Evolutionary conservation across 352 stramenopile species (phyloP).

Genomic region (Globisporangium okanoganense): DNA sequence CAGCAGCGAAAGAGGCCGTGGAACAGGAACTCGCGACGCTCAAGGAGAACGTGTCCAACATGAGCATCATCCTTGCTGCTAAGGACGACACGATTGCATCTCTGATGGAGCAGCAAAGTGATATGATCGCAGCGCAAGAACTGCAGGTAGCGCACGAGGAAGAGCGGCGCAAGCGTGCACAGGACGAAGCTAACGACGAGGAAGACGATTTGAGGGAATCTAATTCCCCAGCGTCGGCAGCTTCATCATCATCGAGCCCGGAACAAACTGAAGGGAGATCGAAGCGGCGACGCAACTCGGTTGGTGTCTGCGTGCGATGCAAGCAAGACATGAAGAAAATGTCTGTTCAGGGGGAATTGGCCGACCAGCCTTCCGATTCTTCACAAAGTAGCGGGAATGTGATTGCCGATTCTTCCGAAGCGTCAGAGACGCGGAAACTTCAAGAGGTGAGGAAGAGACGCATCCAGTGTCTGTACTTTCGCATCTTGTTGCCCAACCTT

Average conservation of each 20-base stretch:
- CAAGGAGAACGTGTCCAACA: constrained; percentile 37
- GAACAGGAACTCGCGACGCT: constrained; percentile 27
- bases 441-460: constrained; percentile 30
- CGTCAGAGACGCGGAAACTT: constrained; percentile 8
- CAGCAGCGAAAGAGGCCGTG: constrained; percentile 30
- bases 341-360: constrained; percentile 20
- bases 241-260: not conserved
- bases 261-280: not conserved
- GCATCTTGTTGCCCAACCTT: constrained; percentile 90
- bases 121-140: constrained; percentile 64
- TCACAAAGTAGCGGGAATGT: not conserved
- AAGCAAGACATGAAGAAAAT: constrained; percentile 45
- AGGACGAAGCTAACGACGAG: constrained; percentile 42
- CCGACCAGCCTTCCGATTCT: not conserved
- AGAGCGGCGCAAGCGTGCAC: constrained; percentile 31
- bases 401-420: not conserved
- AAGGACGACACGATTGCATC: constrained; percentile 69
- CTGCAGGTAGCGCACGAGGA: constrained; percentile 47
- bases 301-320: constrained; percentile 49
- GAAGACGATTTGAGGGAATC: constrained; percentile 11
- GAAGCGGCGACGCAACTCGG: not conserved
- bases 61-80: constrained; percentile 32
- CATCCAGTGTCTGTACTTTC: constrained; percentile 86
- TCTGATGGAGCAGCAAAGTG: constrained; percentile 73
- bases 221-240: not conserved